Percentiles rank a stretch among this genome's conserved stretches.
phyloP scores from a whole-genome alignment of 805 yeast genomes.

The Nakazawaea laoshanensis region DNA sequence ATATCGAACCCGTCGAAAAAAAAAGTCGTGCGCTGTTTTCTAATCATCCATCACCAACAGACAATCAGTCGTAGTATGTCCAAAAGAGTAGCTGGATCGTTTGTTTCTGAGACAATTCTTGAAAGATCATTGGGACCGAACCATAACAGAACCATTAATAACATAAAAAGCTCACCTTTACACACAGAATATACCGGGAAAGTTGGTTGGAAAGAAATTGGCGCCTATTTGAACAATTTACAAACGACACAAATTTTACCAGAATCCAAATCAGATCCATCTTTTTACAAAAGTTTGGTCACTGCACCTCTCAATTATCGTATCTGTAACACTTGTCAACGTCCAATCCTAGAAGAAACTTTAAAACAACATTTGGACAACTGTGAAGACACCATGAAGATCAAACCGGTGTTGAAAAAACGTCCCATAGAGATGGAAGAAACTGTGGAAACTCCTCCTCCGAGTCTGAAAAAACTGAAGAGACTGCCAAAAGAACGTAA shows the following conservation, averaged over 20 bases:
- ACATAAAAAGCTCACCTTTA: not conserved
- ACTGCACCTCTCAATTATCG: constrained; percentile 30
- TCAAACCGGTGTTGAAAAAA: constrained; percentile 13
- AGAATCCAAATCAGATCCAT: constrained; percentile 1
- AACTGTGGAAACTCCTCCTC: constrained; percentile 12
- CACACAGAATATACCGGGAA: constrained; percentile 5
- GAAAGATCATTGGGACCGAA: constrained; percentile 10
- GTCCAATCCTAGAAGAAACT: constrained; percentile 31
- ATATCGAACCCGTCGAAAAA: no score
- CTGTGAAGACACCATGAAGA: constrained; percentile 28
- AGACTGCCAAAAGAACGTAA: constrained; percentile 19
- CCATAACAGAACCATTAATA: constrained; percentile 7
- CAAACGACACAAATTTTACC: constrained; percentile 13
- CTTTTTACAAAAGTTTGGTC: constrained; percentile 23
- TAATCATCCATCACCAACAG: not conserved
- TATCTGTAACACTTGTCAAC: constrained; percentile 37
- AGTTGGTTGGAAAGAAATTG: constrained; percentile 25
- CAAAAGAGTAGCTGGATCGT: constrained; percentile 11
- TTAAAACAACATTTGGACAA: constrained; percentile 28
- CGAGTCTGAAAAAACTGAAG: constrained; percentile 11
- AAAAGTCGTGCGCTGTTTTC: no score
- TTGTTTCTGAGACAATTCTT: constrained; percentile 10
- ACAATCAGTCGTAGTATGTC: constrained; percentile 5
- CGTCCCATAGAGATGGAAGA: constrained; percentile 15
- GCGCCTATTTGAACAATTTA: constrained; percentile 22